Evolutionary conservation across 1,284 basidiomycete species (phyloP).

Genomic region (Austroboletus novae-zelandiae): DNA sequence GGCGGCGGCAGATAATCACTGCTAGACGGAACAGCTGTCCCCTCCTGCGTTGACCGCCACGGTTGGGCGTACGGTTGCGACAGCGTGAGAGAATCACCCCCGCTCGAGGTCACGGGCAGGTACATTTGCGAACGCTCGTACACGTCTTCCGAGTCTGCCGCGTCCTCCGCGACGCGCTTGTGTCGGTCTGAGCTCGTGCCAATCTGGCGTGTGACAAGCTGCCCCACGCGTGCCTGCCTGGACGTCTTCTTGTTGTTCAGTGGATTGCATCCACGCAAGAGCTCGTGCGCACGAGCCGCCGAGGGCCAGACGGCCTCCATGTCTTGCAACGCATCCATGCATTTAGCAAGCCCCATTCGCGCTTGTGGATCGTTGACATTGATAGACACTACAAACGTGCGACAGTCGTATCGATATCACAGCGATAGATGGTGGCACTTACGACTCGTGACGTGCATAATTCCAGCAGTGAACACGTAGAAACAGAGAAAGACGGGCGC

Average conservation of each 20-base stretch:
- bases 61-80: constrained; percentile 26
- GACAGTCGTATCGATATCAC: too few relatives aligned
- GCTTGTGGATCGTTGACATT: constrained; percentile 69
- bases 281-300: constrained; percentile 70
- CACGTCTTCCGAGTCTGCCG: constrained; percentile 32
- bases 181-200: constrained; percentile 36
- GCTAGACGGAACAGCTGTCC: constrained; percentile 11
- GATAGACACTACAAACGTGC: constrained; percentile 43
- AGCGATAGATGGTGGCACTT: background rate
- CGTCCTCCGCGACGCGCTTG: constrained; percentile 36
- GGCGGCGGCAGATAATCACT: constrained; percentile 14
- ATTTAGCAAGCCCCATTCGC: constrained; percentile 58
- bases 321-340: constrained; percentile 64
- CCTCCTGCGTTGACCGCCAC: constrained; percentile 34
- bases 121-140: constrained; percentile 29
- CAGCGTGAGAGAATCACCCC: background rate
- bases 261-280: constrained; percentile 65
- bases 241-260: constrained; percentile 35
- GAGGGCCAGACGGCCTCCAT: constrained; percentile 79
- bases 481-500: constrained; percentile 77
- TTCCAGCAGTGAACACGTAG: constrained; percentile 78
- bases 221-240: constrained; percentile 12
- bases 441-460: constrained; percentile 78
- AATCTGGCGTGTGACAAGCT: constrained; percentile 34
- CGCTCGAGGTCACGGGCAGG: constrained; percentile 1